A percentile compares a stretch with the other conserved stretches of the same genome.
These are phyloP conservation scores for Coemansia guatemalensis DNA, from an alignment of 192 early-diverging fungal genomes.

Conservation along the genomic window DNA sequence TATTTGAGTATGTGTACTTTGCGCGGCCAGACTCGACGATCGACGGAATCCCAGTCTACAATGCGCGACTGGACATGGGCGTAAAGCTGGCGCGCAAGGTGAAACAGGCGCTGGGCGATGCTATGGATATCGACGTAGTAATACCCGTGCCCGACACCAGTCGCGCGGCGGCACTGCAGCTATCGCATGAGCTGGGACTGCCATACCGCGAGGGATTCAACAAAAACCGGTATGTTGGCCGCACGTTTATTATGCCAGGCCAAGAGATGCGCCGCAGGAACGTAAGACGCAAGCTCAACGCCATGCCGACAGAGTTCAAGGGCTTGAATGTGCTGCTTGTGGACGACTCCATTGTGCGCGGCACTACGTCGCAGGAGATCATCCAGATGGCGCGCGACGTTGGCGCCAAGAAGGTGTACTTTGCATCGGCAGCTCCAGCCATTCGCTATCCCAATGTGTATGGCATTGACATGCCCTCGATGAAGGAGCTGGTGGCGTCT, in stretches of 20 bases:
- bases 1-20: conserved; percentile 99
- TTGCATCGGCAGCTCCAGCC: conserved; percentile 97
- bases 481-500: conserved; percentile 86
- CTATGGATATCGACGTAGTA: conserved; percentile 94
- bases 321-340: conserved; percentile 97
- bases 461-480: conserved; percentile 99
- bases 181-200: conserved; percentile 84
- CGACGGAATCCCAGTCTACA: conserved; percentile 98
- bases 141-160: conserved; percentile 99
- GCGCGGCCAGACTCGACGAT: conserved; percentile 98
- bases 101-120: conserved; percentile 66
- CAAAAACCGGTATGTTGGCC: conserved; percentile 98
- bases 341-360: conserved; percentile 99
- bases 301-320: conserved; percentile 96
- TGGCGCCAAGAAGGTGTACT: conserved; percentile 98
- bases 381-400: conserved; percentile 99
- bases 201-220: conserved; percentile 98
- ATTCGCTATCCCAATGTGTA: conserved; percentile 99
- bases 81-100: conserved; percentile 91
- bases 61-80: conserved; percentile 95
- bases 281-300: conserved; percentile 96
- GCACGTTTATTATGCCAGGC: conserved; percentile 99
- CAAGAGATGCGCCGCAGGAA: conserved; percentile 87
- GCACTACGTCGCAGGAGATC: conserved; percentile 98
- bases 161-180: conserved; percentile 91